Evolutionary conservation across 164 flowering plant genomes (phyloP).

Genomic region (Annona cherimola): DNA sequence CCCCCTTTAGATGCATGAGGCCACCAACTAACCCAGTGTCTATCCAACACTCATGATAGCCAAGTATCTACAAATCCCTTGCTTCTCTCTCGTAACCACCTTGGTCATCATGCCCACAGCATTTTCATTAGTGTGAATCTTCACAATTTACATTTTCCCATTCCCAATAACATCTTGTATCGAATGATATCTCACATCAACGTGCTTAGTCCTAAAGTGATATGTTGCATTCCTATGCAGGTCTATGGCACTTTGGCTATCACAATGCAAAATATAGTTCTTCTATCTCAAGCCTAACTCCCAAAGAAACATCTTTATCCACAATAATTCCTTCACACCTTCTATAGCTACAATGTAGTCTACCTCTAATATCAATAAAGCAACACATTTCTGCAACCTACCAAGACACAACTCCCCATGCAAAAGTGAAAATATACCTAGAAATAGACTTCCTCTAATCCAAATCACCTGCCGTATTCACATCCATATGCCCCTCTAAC

Average conservation of each 20-base stretch:
- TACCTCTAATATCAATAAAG: neutral
- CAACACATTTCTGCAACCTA: too few relatives aligned
- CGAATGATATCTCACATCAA: neutral
- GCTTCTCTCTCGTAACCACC: neutral
- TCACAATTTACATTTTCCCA: neutral
- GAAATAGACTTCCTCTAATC: neutral
- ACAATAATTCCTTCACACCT: neutral
- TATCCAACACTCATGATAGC: neutral
- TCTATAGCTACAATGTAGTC: neutral
- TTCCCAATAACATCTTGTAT: neutral
- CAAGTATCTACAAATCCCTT: neutral
- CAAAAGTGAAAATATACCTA: neutral
- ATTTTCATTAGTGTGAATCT: neutral
- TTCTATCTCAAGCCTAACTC: neutral
- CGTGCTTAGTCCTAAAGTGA: too few relatives aligned
- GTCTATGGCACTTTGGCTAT: too few relatives aligned
- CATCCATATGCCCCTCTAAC: neutral
- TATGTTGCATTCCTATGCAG: too few relatives aligned
- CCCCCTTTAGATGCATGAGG: too few relatives aligned
- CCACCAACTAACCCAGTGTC: too few relatives aligned
- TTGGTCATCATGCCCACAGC: neutral
- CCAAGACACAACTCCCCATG: neutral
- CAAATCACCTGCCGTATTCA: neutral
- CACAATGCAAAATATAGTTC: neutral
- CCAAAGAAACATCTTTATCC: neutral